A percentile compares a stretch with the other conserved stretches of the same genome.
Conservation (phyloP, 148 eudicot species). For the Beta vulgaris region DNA sequence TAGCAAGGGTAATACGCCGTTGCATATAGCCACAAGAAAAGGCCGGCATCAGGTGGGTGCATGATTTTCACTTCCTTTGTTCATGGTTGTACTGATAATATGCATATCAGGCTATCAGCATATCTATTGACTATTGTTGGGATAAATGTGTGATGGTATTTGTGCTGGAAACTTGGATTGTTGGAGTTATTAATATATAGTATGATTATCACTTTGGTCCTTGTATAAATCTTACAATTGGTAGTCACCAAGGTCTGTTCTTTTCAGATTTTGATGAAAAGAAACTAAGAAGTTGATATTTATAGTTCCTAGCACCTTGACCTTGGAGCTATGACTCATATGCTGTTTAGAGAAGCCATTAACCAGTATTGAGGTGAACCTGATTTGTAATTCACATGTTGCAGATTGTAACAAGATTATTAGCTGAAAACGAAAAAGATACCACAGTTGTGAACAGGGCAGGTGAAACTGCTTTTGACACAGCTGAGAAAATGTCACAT, state of each 20-base stretch:
- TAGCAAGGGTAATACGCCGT: conserved; percentile 66
- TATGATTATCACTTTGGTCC: not conserved
- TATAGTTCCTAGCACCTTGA: conserved; percentile 1
- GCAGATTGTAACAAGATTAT: conserved; percentile 63
- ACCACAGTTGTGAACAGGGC: conserved; percentile 59
- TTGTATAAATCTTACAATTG: not conserved
- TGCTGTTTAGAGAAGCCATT: not conserved
- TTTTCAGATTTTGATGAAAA: not conserved
- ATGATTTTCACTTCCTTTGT: not conserved
- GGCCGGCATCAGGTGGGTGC: conserved; percentile 62
- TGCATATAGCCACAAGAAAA: conserved; percentile 81
- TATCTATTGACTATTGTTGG: too few species aligned
- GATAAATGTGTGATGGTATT: not conserved
- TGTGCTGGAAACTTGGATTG: not conserved
- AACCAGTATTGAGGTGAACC: not conserved
- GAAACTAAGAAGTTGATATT: not conserved
- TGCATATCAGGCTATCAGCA: too few species aligned
- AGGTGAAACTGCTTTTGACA: conserved; percentile 70
- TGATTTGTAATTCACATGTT: conserved; percentile 1
- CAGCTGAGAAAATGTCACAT: conserved; percentile 59
- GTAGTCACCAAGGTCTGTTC: not conserved
- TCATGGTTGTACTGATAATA: not conserved
- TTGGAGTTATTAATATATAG: not conserved
- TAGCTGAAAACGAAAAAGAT: conserved; percentile 47
- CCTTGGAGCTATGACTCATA: not conserved